phyloP scores from a whole-genome alignment of 768 basidiomycete genomes.

The Hygrocybe punicea region DNA sequence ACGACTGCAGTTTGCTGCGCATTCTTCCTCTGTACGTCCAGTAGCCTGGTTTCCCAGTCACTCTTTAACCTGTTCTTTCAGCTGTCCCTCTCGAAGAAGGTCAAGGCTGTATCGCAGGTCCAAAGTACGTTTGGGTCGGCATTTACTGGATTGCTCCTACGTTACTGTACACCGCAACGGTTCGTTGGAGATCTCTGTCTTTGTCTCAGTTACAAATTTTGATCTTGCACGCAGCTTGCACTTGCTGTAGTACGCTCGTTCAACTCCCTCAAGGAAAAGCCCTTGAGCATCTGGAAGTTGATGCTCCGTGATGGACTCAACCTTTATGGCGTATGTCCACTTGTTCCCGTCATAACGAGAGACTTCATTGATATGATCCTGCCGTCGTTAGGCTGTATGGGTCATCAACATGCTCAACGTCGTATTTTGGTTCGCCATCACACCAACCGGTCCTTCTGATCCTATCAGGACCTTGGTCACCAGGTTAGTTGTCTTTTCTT shows the following conservation, averaged over 20 bases:
- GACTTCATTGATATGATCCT: too few relatives aligned
- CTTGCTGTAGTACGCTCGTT: conserved; percentile 61
- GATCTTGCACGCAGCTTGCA: conserved; percentile 40
- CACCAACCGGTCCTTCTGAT: conserved; percentile 56
- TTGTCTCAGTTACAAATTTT: neutral
- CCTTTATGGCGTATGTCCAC: conserved; percentile 62
- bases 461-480: conserved; percentile 81
- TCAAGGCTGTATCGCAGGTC: conserved; percentile 86
- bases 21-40: conserved; percentile 62
- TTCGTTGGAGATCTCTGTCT: conserved; percentile 31
- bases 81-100: conserved; percentile 67
- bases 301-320: conserved; percentile 90
- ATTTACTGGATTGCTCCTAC: conserved; percentile 84
- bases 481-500: conserved; percentile 34
- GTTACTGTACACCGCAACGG: conserved; percentile 65
- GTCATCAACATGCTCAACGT: conserved; percentile 79
- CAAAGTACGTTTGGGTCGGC: conserved; percentile 75
- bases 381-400: conserved; percentile 55
- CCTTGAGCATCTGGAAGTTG: conserved; percentile 69
- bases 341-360: too few relatives aligned
- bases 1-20: conserved; percentile 72
- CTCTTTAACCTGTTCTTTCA: conserved; percentile 22
- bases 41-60: neutral
- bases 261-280: conserved; percentile 54
- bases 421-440: conserved; percentile 84